phyloP scores from a whole-genome alignment of 176 grass and related monocot species.

The Oryza rufipogon region DNA sequence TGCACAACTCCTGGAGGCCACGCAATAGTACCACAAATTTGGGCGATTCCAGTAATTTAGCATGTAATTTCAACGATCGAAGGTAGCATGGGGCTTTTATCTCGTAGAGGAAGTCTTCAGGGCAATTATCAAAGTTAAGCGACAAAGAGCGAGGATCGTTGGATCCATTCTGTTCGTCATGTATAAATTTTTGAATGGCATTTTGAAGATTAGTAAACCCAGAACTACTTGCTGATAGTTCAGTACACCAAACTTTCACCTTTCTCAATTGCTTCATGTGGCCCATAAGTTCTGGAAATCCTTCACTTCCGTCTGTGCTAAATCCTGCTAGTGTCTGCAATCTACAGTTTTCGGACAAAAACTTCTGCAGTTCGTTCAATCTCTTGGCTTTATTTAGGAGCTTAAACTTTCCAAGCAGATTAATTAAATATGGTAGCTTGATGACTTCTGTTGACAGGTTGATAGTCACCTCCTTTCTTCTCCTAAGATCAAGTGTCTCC shows the following conservation, averaged over 20 bases:
- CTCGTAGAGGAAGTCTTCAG: too few relatives aligned
- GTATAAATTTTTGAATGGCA: conserved; percentile 2
- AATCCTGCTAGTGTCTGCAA: conserved; percentile 25
- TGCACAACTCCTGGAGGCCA: neutral
- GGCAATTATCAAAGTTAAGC: too few relatives aligned
- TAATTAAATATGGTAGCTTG: too few relatives aligned
- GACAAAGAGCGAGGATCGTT: too few relatives aligned
- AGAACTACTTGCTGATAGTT: neutral
- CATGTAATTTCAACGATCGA: too few relatives aligned
- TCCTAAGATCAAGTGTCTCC: conserved; percentile 27
- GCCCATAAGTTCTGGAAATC: neutral
- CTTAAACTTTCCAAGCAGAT: too few relatives aligned
- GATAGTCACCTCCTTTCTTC: neutral
- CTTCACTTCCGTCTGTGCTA: neutral
- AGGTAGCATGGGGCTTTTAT: neutral
- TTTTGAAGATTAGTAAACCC: neutral
- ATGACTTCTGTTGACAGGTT: too few relatives aligned
- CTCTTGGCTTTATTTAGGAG: too few relatives aligned
- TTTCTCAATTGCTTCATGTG: conserved; percentile 10
- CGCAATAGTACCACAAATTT: neutral
- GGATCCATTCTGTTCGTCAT: too few relatives aligned
- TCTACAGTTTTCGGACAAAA: neutral
- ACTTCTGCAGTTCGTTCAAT: neutral
- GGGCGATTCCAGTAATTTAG: neutral
- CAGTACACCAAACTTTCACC: neutral